Conservation (phyloP, 768 basidiomycete genomes). For the Paxillus involutus region DNA sequence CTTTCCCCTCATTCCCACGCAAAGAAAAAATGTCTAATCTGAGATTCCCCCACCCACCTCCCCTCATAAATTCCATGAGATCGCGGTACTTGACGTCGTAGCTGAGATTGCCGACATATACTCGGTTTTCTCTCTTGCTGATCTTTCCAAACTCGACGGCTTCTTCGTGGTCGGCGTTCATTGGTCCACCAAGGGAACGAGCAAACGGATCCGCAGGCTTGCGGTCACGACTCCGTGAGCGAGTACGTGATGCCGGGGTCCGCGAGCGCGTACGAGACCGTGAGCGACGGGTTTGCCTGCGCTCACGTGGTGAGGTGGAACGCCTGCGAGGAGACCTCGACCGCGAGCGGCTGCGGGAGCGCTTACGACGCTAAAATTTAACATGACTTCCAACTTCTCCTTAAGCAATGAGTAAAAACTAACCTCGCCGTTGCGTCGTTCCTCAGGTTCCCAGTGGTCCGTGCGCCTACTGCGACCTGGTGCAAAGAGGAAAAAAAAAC, state of each 20-base stretch:
- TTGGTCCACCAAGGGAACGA: conserved; percentile 82
- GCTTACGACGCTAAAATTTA: conserved; percentile 57
- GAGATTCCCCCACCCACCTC: conserved; percentile 95
- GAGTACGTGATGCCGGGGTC: conserved; percentile 44
- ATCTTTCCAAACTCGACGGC: conserved; percentile 93
- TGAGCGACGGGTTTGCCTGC: conserved; percentile 57
- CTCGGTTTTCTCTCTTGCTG: conserved; percentile 97
- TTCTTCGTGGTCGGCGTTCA: conserved; percentile 90
- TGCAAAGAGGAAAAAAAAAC: not conserved
- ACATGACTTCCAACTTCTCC: not conserved
- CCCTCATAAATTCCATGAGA: conserved; percentile 99
- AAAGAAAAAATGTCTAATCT: conserved; percentile 54
- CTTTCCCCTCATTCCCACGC: conserved; percentile 33
- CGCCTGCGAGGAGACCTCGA: conserved; percentile 69
- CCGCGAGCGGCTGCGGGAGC: conserved; percentile 64
- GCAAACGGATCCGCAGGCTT: conserved; percentile 66
- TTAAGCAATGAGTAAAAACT: conserved; percentile 21
- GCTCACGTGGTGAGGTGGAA: conserved; percentile 58
- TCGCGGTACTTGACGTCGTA: conserved; percentile 99
- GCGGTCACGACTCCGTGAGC: conserved; percentile 57
- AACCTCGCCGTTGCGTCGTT: conserved; percentile 72
- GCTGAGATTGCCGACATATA: conserved; percentile 98
- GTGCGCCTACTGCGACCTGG: conserved; percentile 46
- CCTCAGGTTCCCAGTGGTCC: conserved; percentile 88
- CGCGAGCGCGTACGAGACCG: conserved; percentile 65